phyloP scores from a whole-genome alignment of 2,329 filamentous ascomycete genomes.

The Lachnellula occidentalis region DNA sequence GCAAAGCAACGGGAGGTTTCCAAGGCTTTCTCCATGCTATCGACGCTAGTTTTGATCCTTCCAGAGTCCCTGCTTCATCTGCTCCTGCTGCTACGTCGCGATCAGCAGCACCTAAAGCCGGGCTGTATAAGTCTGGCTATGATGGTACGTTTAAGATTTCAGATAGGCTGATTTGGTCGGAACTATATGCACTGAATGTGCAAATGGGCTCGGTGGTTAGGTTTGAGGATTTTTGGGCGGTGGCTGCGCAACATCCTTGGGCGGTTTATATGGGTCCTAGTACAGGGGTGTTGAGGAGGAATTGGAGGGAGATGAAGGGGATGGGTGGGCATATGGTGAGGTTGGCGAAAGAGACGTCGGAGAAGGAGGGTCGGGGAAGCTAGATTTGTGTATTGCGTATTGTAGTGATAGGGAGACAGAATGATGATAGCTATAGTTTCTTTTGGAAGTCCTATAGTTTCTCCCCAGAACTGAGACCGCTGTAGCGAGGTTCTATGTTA shows the following conservation, averaged over 20 bases:
- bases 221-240: conserved; percentile 11
- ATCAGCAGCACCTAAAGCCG: neutral
- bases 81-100: neutral
- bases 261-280: conserved; percentile 21
- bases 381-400: neutral
- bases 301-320: conserved; percentile 18
- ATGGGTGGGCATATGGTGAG: neutral
- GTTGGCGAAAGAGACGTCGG: neutral
- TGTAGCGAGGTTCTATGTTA: neutral
- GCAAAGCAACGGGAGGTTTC: neutral
- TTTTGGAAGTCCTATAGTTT: too few relatives aligned
- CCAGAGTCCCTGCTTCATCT: neutral
- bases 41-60: neutral
- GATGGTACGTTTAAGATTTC: conserved; percentile 15
- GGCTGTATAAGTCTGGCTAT: conserved; percentile 3
- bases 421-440: neutral
- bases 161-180: conserved; percentile 16
- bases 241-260: conserved; percentile 17
- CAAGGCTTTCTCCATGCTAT: conserved; percentile 1
- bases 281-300: conserved; percentile 16
- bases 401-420: neutral
- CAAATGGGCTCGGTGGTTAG: neutral
- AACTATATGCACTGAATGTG: conserved; percentile 12
- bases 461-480: neutral
- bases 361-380: neutral